phyloP scores from a whole-genome alignment of 495 filamentous ascomycete genomes.

The Penicillium longicatenatum region DNA sequence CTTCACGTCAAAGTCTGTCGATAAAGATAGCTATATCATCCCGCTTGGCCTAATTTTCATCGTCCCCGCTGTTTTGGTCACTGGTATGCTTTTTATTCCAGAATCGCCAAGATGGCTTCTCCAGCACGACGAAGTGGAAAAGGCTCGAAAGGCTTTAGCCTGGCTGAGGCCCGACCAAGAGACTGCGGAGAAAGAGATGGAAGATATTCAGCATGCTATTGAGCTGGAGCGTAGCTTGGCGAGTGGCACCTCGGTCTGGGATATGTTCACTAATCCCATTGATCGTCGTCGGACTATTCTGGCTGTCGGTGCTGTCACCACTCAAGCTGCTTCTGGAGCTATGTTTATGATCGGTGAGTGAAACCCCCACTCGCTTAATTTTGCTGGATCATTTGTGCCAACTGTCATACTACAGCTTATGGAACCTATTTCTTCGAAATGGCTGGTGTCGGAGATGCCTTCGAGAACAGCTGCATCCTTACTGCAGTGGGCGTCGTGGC shows the following conservation, averaged over 20 bases:
- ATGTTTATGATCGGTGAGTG: slow-evolving; percentile 58
- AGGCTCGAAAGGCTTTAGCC: slow-evolving; percentile 46
- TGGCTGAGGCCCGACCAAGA: slow-evolving; percentile 42
- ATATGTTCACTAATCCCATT: slow-evolving; percentile 56
- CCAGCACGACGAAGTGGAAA: slow-evolving; percentile 46
- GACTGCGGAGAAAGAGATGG: slow-evolving; percentile 47
- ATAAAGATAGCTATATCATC: slow-evolving; percentile 51
- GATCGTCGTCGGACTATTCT: slow-evolving; percentile 54
- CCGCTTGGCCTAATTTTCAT: slow-evolving; percentile 61
- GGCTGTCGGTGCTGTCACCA: slow-evolving; percentile 51
- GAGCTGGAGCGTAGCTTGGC: slow-evolving; percentile 49
- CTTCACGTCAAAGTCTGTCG: slow-evolving; percentile 49
- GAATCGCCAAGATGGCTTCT: slow-evolving; percentile 67
- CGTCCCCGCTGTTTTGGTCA: slow-evolving; percentile 52
- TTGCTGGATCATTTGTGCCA: background rate
- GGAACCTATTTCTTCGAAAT: slow-evolving; percentile 69
- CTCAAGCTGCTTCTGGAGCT: slow-evolving; percentile 59
- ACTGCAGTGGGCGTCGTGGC: slow-evolving; percentile 57
- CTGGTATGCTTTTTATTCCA: slow-evolving; percentile 60
- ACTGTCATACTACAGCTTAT: slow-evolving; percentile 39
- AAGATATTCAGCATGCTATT: slow-evolving; percentile 56
- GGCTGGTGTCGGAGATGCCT: slow-evolving; percentile 59
- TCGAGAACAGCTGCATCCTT: slow-evolving; percentile 60
- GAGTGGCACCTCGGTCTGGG: slow-evolving; percentile 41
- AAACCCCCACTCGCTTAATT: background rate